Conservation (phyloP, 2,329 filamentous ascomycete genomes). For the Penicillium fuscoglaucum region DNA sequence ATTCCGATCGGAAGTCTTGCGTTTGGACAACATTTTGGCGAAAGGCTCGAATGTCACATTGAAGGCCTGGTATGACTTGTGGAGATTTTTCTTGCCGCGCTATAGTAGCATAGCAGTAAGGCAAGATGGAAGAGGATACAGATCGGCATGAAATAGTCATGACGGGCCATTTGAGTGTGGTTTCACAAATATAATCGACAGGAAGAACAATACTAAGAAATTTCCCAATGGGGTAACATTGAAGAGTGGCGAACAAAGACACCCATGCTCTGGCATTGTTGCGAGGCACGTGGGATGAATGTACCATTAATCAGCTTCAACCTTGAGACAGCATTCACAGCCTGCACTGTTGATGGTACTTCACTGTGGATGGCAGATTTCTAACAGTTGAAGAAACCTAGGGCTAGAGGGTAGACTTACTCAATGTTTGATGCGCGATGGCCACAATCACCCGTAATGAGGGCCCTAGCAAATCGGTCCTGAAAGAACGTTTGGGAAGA, state of each 20-base stretch:
- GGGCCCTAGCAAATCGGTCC: neutral
- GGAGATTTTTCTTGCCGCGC: neutral
- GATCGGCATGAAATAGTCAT: neutral
- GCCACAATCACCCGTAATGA: neutral
- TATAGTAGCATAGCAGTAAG: neutral
- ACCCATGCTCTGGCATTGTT: constrained; percentile 25
- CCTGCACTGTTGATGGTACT: neutral
- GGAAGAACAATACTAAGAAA: constrained; percentile 20
- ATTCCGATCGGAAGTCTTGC: neutral
- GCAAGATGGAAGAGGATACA: neutral
- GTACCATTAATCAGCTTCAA: neutral
- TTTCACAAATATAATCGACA: neutral
- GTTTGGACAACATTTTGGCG: neutral
- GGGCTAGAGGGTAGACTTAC: neutral
- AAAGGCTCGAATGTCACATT: neutral
- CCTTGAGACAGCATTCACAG: neutral
- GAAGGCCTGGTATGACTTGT: neutral
- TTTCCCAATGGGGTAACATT: constrained; percentile 27
- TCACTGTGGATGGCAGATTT: too few relatives aligned
- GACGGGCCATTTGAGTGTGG: neutral
- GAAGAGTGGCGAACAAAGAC: constrained; percentile 22
- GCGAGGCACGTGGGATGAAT: constrained; percentile 3
- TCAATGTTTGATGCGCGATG: neutral
- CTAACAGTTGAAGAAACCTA: neutral
- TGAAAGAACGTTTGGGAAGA: neutral